Evolutionary conservation across 768 basidiomycete species (phyloP).

Genomic region (Kwoniella dejecticola): DNA sequence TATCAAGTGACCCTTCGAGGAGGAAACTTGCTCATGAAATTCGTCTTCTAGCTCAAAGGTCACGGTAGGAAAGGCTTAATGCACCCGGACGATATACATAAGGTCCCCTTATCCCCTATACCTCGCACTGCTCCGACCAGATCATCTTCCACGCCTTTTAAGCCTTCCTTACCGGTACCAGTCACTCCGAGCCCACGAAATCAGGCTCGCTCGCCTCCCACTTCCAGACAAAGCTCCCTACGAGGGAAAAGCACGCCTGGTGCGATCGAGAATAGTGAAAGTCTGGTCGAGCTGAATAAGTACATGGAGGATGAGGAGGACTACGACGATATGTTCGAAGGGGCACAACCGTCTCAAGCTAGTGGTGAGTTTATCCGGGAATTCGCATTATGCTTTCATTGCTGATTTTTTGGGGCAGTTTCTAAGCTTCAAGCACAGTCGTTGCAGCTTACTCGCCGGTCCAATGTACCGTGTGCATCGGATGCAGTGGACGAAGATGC

Average conservation of each 20-base stretch:
- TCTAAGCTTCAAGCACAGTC: constrained; percentile 59
- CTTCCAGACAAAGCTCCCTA: constrained; percentile 39
- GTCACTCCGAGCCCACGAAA: constrained; percentile 13
- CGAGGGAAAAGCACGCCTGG: constrained; percentile 24
- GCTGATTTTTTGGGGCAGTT: not conserved
- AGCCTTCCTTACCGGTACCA: constrained; percentile 25
- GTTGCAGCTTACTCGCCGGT: constrained; percentile 78
- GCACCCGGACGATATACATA: constrained; percentile 47
- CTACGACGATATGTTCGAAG: constrained; percentile 88
- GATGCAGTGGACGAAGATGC: constrained; percentile 79
- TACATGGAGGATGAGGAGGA: constrained; percentile 90
- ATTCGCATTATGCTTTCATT: not conserved
- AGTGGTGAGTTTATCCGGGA: constrained; percentile 34
- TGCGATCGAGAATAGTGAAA: constrained; percentile 3
- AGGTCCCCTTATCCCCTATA: constrained; percentile 14
- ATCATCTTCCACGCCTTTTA: constrained; percentile 18
- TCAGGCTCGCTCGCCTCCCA: constrained; percentile 30
- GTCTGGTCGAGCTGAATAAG: constrained; percentile 66
- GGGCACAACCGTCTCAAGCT: constrained; percentile 58
- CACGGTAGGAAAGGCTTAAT: constrained; percentile 38
- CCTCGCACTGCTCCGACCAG: constrained; percentile 7
- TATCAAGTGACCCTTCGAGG: too few relatives aligned
- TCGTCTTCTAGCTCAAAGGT: constrained; percentile 40
- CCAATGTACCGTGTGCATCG: constrained; percentile 88
- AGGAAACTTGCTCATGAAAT: too few relatives aligned